Evolutionary conservation across 306 rosid genomes (phyloP), one percentile per base, ranked within the genome.

Genomic region (Ziziphus jujuba): DNA sequence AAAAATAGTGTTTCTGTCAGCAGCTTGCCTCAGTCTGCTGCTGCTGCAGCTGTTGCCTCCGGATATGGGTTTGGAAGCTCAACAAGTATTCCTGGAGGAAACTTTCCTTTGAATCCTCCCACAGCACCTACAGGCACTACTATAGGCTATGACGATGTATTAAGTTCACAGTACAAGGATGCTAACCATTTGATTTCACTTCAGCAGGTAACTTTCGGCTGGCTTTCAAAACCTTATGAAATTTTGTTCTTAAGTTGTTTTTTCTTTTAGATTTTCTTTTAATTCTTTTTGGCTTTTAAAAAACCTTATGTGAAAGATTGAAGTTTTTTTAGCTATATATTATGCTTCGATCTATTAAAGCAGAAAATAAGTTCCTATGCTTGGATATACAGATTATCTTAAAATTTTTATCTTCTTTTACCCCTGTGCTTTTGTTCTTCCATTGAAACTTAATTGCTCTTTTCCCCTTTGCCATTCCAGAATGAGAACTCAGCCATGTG

Each of bases 21-120:
- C 79, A 93, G 91, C 80, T 86, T 93, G 86, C 92, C 97, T 69
- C 99, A 95, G 65, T 87, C 99, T 68, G 91, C 92, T 71, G 86
- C 88, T 62, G 56, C 99, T 70, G 91, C 92, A 66, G 86, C 88
- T 62, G 56, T 88, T 79, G 74, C 97, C 60, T 81, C 98, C 62
- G 98, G 97, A 53, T 92, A 92, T 74, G 99, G 97, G 59, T 91
- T 88, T 67, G 92, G 92, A 56, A 90, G 84, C 71, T 95, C 99
- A 67, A 82, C 87, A 66, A 88, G 76, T 82, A 82, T 90, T 82
- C 92, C 95, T 19, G 99, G 97, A 13, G 99, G 99, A 75, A 95
- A 88, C 56, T 95, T 88, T 70, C 89, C 95, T 56, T 58, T 84
- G 73, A 95, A 95, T 73, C 87, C 80, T 21, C 84, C 97, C 14